phyloP scores from a whole-genome alignment of 106 monocot genomes.

The Phalaenopsis aphrodite region DNA sequence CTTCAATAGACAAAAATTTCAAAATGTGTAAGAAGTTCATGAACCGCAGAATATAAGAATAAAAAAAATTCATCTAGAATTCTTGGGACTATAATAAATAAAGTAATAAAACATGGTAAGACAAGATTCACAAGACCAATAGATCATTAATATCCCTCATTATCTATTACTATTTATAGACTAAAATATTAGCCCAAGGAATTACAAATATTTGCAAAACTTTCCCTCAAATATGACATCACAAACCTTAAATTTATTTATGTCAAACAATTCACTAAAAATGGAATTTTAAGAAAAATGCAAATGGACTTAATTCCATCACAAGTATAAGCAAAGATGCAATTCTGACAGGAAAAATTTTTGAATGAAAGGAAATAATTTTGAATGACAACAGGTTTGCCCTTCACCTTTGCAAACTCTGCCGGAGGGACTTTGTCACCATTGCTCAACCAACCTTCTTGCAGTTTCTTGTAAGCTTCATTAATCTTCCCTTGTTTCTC shows the following conservation, averaged over 20 bases:
- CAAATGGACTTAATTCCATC: neutral
- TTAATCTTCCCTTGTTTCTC: conserved; percentile 98
- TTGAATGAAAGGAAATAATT: neutral
- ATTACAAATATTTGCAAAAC: neutral
- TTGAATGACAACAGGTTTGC: neutral
- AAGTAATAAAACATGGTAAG: neutral
- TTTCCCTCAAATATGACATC: neutral
- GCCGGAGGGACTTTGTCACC: conserved; percentile 98
- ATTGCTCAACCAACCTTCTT: conserved; percentile 92
- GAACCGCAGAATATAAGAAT: neutral
- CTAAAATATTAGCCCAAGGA: neutral
- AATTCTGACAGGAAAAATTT: neutral
- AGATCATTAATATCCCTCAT: neutral
- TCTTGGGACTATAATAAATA: neutral
- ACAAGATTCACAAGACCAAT: neutral
- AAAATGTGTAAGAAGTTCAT: neutral
- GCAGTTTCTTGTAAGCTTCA: conserved; percentile 92
- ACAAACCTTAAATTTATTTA: neutral
- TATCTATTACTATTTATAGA: neutral
- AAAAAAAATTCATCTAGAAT: neutral
- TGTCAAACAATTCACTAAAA: neutral
- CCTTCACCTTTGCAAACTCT: conserved; percentile 83
- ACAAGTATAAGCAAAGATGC: neutral
- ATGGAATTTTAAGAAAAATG: neutral
- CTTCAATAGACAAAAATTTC: neutral